These are phyloP conservation scores for Sporisorium sorghi DNA, from an alignment of 1,284 basidiomycete species.

Conservation along the genomic window DNA sequence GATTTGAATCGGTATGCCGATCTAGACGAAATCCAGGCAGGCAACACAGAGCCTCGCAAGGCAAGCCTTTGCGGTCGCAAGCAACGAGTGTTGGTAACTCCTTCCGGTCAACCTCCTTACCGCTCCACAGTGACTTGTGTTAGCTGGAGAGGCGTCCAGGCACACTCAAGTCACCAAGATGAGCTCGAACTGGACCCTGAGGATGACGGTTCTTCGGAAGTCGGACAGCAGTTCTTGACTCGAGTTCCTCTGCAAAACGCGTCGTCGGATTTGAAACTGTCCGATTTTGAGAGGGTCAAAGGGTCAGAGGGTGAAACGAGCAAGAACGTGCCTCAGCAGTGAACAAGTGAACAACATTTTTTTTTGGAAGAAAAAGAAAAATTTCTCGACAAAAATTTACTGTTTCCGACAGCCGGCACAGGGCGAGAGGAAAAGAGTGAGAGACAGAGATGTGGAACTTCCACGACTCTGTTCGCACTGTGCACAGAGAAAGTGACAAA, in stretches of 20 bases:
- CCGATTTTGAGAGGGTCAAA: slow-evolving; percentile 4
- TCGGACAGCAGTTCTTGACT: not conserved
- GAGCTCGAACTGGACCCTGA: not conserved
- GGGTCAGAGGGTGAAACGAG: slow-evolving; percentile 1
- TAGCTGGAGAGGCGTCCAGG: too few relatives aligned
- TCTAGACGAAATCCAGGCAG: too few relatives aligned
- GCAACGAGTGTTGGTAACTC: too few relatives aligned
- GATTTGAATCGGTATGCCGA: too few relatives aligned
- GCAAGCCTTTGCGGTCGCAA: too few relatives aligned
- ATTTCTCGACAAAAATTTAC: slow-evolving; percentile 12
- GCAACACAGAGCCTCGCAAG: not conserved
- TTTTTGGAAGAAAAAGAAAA: slow-evolving; percentile 13
- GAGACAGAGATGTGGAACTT: too few relatives aligned
- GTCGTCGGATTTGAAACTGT: slow-evolving; percentile 24
- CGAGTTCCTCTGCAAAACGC: not conserved
- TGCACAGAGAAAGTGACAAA: not conserved
- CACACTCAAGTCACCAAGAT: not conserved
- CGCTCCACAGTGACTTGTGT: too few relatives aligned
- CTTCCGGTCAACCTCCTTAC: too few relatives aligned
- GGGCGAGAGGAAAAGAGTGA: not conserved
- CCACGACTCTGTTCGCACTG: not conserved
- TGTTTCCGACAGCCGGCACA: not conserved
- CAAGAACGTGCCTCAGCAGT: not conserved
- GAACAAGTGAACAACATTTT: not conserved
- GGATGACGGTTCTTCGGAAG: not conserved